Percentiles rank a stretch among this genome's conserved stretches.
Conservation (phyloP, 2,329 filamentous ascomycete genomes). For the Colletotrichum tropicicola region DNA sequence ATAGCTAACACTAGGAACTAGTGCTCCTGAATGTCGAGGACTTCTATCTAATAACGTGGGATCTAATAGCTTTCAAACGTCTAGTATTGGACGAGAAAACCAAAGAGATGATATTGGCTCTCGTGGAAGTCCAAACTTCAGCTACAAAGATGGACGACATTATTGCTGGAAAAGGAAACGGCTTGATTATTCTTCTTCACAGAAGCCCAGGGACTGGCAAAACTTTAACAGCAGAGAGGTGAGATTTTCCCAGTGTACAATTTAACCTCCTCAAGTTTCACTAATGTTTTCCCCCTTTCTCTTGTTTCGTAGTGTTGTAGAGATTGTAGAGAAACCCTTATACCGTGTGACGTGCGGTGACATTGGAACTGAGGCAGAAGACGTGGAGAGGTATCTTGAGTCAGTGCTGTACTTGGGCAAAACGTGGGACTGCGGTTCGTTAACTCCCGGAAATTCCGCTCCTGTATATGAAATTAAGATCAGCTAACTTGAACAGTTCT, state of each 20-base stretch:
- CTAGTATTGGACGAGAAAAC: conserved; percentile 30
- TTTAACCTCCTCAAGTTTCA: neutral
- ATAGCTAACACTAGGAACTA: neutral
- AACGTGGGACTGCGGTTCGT: conserved; percentile 41
- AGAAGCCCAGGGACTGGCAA: conserved; percentile 46
- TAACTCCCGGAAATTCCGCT: neutral
- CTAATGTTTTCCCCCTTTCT: neutral
- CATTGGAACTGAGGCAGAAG: conserved; percentile 33
- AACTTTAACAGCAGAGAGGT: conserved; percentile 45
- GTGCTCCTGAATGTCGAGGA: neutral
- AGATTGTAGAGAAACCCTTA: conserved; percentile 30
- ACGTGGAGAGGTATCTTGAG: conserved; percentile 36
- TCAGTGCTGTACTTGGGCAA: conserved; percentile 40
- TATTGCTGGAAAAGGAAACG: conserved; percentile 44
- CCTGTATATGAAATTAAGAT: neutral
- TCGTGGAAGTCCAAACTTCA: conserved; percentile 34
- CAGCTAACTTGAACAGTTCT: conserved; percentile 27
- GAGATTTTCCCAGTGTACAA: neutral
- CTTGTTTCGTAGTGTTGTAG: neutral
- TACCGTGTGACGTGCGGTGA: conserved; percentile 38
- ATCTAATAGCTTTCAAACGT: conserved; percentile 29
- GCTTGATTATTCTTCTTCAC: conserved; percentile 44
- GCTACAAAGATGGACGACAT: conserved; percentile 39
- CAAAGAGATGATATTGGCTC: conserved; percentile 41
- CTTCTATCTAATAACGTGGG: conserved; percentile 10